Conservation (phyloP, 495 filamentous ascomycete species). For the Aspergillus haitiensis region DNA sequence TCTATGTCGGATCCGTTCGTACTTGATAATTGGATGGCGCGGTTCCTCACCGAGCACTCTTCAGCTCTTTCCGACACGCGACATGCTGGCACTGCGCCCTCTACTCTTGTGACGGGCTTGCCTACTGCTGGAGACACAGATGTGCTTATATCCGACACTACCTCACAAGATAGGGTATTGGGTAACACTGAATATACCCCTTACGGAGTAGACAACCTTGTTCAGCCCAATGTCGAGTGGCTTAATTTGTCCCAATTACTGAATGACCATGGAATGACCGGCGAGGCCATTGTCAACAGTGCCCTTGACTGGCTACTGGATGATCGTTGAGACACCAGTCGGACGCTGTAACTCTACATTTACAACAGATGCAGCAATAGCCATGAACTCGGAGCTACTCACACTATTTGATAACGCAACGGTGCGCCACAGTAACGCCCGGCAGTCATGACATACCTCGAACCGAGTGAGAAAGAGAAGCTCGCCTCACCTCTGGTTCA, state of each 20-base stretch:
- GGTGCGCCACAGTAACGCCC: background rate
- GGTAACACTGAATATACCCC: background rate
- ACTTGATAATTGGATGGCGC: constrained; percentile 32
- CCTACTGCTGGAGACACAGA: background rate
- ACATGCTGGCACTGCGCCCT: background rate
- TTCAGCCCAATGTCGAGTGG: background rate
- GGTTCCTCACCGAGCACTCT: constrained; percentile 29
- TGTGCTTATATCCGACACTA: background rate
- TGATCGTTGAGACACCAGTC: background rate
- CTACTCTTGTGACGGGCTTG: background rate
- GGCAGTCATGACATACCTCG: background rate
- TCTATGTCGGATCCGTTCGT: constrained; percentile 27
- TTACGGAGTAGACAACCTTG: background rate
- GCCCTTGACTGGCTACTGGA: constrained; percentile 23
- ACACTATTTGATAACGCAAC: too few relatives aligned
- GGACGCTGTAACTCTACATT: background rate
- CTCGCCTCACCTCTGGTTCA: too few relatives aligned
- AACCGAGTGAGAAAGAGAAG: too few relatives aligned
- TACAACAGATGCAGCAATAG: background rate
- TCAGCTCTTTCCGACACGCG: constrained; percentile 20
- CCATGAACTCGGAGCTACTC: background rate
- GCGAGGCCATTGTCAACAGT: constrained; percentile 21
- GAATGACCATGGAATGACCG: constrained; percentile 19
- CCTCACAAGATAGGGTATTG: background rate
- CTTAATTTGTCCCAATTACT: constrained; percentile 14